Conservation (phyloP, 108 stramenopile genomes). For the Conticribra guillardii region DNA sequence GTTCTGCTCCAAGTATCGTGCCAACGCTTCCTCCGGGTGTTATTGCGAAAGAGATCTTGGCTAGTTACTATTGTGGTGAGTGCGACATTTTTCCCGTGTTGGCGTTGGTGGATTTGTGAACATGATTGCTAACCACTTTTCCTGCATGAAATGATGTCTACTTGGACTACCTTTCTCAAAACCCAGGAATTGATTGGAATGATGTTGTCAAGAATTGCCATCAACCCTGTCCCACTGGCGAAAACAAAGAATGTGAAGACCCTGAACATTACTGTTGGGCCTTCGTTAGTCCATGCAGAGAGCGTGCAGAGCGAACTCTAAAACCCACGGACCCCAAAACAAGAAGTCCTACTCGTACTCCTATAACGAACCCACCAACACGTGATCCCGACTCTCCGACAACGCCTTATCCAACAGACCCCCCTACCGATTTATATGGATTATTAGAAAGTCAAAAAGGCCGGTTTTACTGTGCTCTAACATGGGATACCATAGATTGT, state of each 20-base stretch:
- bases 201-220: slow-evolving; percentile 50
- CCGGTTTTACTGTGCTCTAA: slow-evolving; percentile 29
- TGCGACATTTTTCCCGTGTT: neutral
- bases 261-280: slow-evolving; percentile 56
- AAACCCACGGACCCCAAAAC: neutral
- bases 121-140: neutral
- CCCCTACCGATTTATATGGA: slow-evolving; percentile 35
- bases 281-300: slow-evolving; percentile 40
- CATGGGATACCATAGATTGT: slow-evolving; percentile 28
- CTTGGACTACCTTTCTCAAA: neutral
- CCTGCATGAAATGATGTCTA: neutral
- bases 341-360: slow-evolving; percentile 14
- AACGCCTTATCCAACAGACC: slow-evolving; percentile 31
- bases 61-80: slow-evolving; percentile 47
- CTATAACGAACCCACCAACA: slow-evolving; percentile 21
- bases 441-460: slow-evolving; percentile 18
- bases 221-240: slow-evolving; percentile 42
- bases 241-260: slow-evolving; percentile 39
- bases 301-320: neutral
- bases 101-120: neutral
- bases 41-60: slow-evolving; percentile 29
- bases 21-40: slow-evolving; percentile 45
- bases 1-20: slow-evolving; percentile 19
- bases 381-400: slow-evolving; percentile 31
- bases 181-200: slow-evolving; percentile 29